Base-by-base conservation (phyloP, 192 early-diverging fungal species). In the Backusella tarrabulga region DNA sequence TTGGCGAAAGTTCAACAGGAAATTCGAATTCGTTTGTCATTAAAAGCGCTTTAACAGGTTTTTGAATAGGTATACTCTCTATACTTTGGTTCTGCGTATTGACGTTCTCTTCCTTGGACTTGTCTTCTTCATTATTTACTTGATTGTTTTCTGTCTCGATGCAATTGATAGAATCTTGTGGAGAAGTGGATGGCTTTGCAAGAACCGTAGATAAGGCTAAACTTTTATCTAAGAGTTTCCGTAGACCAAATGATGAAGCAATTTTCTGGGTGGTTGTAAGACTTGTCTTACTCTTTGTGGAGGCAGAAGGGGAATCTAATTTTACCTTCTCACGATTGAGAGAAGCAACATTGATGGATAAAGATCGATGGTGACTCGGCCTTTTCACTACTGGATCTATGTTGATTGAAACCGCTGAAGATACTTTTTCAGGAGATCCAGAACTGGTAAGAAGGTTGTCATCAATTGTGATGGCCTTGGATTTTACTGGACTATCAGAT, bases 331-430 rank as follows among this genome's bases (percentile, higher is more conserved):
- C 11, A 3, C 56, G 7, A 26, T 29, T 29, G n/a, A 63, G 56
- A 63, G 56, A 63, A 14, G 56, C 56, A 63, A 63, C 26, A 63
- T 63, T 63, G 56, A 63, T 63, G 23, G 56, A 63, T 63, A 26
- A 12, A 7, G 56, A 63, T 23, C 56, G 56, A 63, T 63, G 12
- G 4, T 63, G 56, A 3, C 23, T 23, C 3, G 56, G 56, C 11
- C 56, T 63, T 63, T 63, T 63, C 21, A 63, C 21, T 29, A 29
- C 23, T 26, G 56, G 21, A 9, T 63, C 56, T 2, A 63, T 29
- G 2, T 63, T 29, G 23, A 29, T 29, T 63, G 56, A 9, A 11
- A 29, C 1, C 5, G 6, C 56, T 26, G 56, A 29, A 29, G 23
- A 29, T 63, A 23, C 12, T 29, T 63, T 29, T 8, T 4, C 56